A percentile compares a stretch with the other conserved stretches of the same genome.
phyloP scores from a whole-genome alignment of 352 stramenopile species.

The Elongisporangium prolatum region DNA sequence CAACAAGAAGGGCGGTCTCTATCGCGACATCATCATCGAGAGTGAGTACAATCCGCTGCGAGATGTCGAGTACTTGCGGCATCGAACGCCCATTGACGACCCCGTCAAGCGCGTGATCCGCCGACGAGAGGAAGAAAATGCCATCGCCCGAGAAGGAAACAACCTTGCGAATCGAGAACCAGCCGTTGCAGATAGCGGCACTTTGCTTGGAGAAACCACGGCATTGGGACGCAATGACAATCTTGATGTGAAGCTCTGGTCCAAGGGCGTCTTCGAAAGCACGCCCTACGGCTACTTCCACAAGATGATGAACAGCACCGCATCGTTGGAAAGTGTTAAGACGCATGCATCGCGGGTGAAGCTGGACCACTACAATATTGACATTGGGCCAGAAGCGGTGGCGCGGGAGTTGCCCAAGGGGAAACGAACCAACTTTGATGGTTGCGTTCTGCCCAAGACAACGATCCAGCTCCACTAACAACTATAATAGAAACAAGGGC shows the following conservation, averaged over 20 bases:
- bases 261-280: constrained; percentile 67
- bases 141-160: constrained; percentile 43
- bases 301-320: constrained; percentile 68
- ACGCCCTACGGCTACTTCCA: constrained; percentile 83
- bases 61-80: constrained; percentile 49
- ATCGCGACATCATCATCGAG: constrained; percentile 83
- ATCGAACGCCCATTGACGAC: constrained; percentile 52
- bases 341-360: constrained; percentile 58
- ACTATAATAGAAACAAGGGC: no score
- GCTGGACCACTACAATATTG: constrained; percentile 72
- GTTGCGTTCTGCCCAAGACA: constrained; percentile 31
- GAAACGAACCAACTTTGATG: constrained; percentile 66
- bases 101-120: constrained; percentile 59
- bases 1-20: constrained; percentile 77
- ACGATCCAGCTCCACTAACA: constrained; percentile 50
- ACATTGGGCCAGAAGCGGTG: constrained; percentile 34
- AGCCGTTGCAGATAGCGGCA: constrained; percentile 4
- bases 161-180: constrained; percentile 20
- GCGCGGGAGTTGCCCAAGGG: constrained; percentile 46
- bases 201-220: constrained; percentile 5
- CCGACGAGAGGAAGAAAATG: constrained; percentile 61
- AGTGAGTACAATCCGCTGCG: constrained; percentile 80
- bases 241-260: constrained; percentile 71
- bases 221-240: constrained; percentile 49
- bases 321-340: constrained; percentile 36